A percentile compares a stretch with the other conserved stretches of the same genome.
These are phyloP conservation scores for Passalora sequoiae DNA, from an alignment of 2,329 filamentous ascomycete species.

Conservation along the genomic window DNA sequence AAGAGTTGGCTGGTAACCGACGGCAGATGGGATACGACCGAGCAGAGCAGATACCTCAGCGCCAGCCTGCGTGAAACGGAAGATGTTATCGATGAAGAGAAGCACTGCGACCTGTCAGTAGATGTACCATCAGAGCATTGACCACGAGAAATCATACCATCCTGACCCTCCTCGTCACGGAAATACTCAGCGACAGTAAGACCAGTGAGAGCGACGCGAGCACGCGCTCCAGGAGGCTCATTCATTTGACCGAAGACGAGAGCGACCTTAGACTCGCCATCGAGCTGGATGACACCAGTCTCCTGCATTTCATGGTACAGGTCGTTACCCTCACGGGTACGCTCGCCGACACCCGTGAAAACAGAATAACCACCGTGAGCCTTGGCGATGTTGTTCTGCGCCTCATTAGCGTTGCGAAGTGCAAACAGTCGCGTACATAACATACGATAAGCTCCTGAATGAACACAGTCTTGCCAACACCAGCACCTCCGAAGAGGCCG, in stretches of 20 bases:
- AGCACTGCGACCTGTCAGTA: conserved; percentile 64
- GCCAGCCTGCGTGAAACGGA: conserved; percentile 99
- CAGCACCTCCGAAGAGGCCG: conserved; percentile 99
- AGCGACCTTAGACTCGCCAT: conserved; percentile 98
- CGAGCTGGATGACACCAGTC: conserved; percentile 98
- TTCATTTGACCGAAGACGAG: conserved; percentile 99
- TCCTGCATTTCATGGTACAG: conserved; percentile 99
- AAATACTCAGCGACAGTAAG: conserved; percentile 64
- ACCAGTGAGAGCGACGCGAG: conserved; percentile 97
- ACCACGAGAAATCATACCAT: no score
- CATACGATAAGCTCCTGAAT: conserved; percentile 97
- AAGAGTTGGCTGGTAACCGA: conserved; percentile 99
- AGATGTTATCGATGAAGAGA: no score
- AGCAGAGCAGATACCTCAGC: conserved; percentile 99
- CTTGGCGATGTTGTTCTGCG: conserved; percentile 98
- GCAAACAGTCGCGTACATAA: conserved; percentile 13
- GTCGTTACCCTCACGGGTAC: conserved; percentile 99
- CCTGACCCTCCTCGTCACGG: conserved; percentile 74
- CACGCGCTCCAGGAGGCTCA: conserved; percentile 98
- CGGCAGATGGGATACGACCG: conserved; percentile 98
- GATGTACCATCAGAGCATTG: conserved; percentile 38
- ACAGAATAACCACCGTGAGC: conserved; percentile 99
- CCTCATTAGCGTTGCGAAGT: no score
- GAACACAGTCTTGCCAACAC: conserved; percentile 99
- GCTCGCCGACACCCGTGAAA: conserved; percentile 99